These are phyloP conservation scores for Clonostachys chloroleuca DNA, from an alignment of 2,329 filamentous ascomycete genomes.

Conservation along the genomic window DNA sequence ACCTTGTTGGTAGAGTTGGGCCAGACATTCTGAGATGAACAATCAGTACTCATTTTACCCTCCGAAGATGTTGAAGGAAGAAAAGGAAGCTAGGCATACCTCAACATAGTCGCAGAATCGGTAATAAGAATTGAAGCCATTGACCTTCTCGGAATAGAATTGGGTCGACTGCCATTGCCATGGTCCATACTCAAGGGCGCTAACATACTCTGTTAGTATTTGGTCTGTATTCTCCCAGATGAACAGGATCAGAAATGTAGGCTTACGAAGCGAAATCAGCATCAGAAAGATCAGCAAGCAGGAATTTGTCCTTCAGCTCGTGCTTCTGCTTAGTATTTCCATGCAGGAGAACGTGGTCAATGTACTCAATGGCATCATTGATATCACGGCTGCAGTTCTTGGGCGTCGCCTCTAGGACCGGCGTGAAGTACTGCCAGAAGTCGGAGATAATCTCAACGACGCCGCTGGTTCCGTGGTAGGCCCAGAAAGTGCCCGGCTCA, in stretches of 20 bases:
- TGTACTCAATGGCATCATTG: slow-evolving; percentile 42
- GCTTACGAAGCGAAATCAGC: slow-evolving; percentile 41
- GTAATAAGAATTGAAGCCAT: slow-evolving; percentile 24
- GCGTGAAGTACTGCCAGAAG: slow-evolving; percentile 56
- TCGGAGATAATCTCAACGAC: slow-evolving; percentile 72
- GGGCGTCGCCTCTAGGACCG: slow-evolving; percentile 37
- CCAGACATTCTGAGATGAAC: slow-evolving; percentile 7
- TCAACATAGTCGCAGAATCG: slow-evolving; percentile 26
- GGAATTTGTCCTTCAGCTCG: slow-evolving; percentile 39
- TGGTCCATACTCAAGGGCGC: slow-evolving; percentile 15
- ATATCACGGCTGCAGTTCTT: slow-evolving; percentile 59
- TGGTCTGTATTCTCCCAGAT: not conserved
- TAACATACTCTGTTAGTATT: not conserved
- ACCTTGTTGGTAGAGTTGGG: slow-evolving; percentile 5
- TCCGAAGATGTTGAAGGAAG: not conserved
- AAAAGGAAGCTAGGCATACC: slow-evolving; percentile 5
- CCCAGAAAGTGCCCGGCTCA: slow-evolving; percentile 74
- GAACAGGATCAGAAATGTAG: not conserved
- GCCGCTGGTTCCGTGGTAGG: slow-evolving; percentile 70
- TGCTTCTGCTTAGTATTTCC: slow-evolving; percentile 18
- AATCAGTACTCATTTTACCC: not conserved
- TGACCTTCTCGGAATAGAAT: slow-evolving; percentile 12
- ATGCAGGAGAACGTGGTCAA: slow-evolving; percentile 41
- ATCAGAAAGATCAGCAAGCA: slow-evolving; percentile 30
- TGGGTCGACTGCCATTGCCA: slow-evolving; percentile 27